phyloP scores from a whole-genome alignment of 805 yeast genomes.

The Clavispora fructus region DNA sequence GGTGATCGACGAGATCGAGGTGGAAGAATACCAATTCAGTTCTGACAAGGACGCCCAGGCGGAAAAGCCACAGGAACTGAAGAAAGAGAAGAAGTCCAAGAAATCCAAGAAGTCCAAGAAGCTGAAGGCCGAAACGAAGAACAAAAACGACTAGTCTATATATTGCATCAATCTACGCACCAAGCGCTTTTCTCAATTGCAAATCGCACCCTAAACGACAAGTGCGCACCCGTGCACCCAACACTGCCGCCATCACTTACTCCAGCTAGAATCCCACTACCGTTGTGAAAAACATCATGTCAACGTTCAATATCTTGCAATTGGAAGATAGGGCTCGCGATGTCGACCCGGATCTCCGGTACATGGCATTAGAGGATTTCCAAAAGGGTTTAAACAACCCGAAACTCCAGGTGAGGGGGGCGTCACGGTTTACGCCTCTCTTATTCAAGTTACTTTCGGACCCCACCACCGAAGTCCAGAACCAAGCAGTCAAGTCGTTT shows the following conservation, averaged over 20 bases:
- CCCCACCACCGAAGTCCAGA: constrained; percentile 65
- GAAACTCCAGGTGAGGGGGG: constrained; percentile 18
- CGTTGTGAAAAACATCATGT: background rate
- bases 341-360: constrained; percentile 76
- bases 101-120: background rate
- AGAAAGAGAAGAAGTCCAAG: constrained; percentile 12
- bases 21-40: constrained; percentile 19
- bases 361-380: constrained; percentile 79
- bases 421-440: constrained; percentile 33
- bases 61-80: constrained; percentile 1
- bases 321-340: constrained; percentile 47
- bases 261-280: background rate
- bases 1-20: constrained; percentile 41
- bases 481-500: constrained; percentile 61
- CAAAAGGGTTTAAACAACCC: constrained; percentile 36
- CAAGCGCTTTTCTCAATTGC: background rate
- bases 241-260: background rate
- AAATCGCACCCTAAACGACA: background rate
- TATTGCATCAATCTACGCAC: background rate
- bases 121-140: background rate
- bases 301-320: constrained; percentile 20
- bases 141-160: background rate
- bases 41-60: constrained; percentile 4
- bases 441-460: constrained; percentile 49
- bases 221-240: constrained; percentile 2